phyloP scores from a whole-genome alignment of 2,329 filamentous ascomycete species.

The Beauveria bassiana region DNA sequence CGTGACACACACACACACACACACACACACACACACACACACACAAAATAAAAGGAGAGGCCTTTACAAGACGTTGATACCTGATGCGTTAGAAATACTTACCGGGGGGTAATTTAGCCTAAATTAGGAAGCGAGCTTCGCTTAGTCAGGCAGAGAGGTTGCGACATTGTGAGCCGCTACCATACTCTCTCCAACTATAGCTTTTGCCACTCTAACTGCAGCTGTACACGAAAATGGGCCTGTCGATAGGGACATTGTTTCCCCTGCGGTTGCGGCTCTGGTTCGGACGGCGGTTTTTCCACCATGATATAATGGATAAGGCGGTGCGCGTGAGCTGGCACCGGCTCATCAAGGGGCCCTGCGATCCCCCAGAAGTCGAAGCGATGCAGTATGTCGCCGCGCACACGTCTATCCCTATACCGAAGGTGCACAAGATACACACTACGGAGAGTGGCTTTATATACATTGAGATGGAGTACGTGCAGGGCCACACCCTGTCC shows the following conservation, averaged over 20 bases:
- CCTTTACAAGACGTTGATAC: too few species aligned
- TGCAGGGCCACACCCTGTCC: constrained; percentile 16
- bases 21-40: too few species aligned
- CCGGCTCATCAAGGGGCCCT: constrained; percentile 24
- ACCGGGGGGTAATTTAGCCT: too few species aligned
- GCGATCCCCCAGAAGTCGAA: constrained; percentile 21
- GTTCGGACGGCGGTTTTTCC: constrained; percentile 20
- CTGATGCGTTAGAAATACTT: too few species aligned
- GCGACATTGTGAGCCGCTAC: too few species aligned
- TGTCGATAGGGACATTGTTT: constrained; percentile 19
- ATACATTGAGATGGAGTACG: constrained; percentile 22
- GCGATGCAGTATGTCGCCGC: constrained; percentile 23
- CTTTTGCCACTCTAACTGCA: background rate
- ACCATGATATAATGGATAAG: background rate
- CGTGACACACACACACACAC: too few species aligned
- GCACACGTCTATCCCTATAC: constrained; percentile 22
- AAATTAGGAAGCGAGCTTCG: too few species aligned
- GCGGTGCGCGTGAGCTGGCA: constrained; percentile 20
- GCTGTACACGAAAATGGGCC: constrained; percentile 16
- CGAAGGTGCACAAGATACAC: constrained; percentile 20
- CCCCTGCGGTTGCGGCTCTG: constrained; percentile 20
- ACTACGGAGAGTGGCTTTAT: constrained; percentile 11
- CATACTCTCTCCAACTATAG: too few species aligned
- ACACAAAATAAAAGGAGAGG: too few species aligned
- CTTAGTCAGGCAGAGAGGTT: too few species aligned